A percentile compares a stretch with the other conserved stretches of the same genome.
These are phyloP conservation scores for Scheffersomyces ergatensis DNA, from an alignment of 805 yeast genomes.

Conservation along the genomic window DNA sequence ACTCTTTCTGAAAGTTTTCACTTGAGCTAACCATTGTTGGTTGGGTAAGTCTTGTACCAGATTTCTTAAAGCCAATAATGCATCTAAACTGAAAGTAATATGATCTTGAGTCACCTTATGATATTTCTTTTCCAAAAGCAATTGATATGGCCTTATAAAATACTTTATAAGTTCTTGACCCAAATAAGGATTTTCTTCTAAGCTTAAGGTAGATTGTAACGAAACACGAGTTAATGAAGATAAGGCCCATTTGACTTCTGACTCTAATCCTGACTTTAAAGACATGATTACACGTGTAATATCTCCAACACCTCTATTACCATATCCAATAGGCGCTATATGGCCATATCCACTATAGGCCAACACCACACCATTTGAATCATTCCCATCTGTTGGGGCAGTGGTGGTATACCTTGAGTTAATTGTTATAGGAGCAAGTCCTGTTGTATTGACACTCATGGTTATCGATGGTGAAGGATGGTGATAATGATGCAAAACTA, in stretches of 20 bases:
- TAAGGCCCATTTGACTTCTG: conserved; percentile 73
- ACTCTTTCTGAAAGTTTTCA: conserved; percentile 44
- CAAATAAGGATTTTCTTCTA: conserved; percentile 42
- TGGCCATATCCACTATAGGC: not conserved
- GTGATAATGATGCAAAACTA: too few species aligned
- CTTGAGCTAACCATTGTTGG: conserved; percentile 71
- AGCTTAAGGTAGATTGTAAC: conserved; percentile 46
- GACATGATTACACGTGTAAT: conserved; percentile 69
- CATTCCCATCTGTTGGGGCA: not conserved
- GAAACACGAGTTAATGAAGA: conserved; percentile 50
- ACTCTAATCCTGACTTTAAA: conserved; percentile 57
- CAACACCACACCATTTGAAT: not conserved
- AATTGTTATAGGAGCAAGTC: not conserved
- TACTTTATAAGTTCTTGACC: conserved; percentile 39
- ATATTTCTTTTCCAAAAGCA: conserved; percentile 15
- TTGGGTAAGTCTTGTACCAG: conserved; percentile 78
- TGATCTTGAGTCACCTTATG: conserved; percentile 13
- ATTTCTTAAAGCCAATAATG: conserved; percentile 73
- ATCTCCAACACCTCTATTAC: conserved; percentile 58
- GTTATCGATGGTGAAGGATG: too few species aligned
- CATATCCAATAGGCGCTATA: conserved; percentile 17
- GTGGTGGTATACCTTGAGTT: not conserved
- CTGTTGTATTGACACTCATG: not conserved
- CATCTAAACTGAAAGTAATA: conserved; percentile 33
- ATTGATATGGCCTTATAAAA: conserved; percentile 33